Percentiles rank a stretch among this genome's conserved stretches.
These are phyloP conservation scores for Tagetes patula DNA, from an alignment of 129 eudicot genomes.

Conservation along the genomic window DNA sequence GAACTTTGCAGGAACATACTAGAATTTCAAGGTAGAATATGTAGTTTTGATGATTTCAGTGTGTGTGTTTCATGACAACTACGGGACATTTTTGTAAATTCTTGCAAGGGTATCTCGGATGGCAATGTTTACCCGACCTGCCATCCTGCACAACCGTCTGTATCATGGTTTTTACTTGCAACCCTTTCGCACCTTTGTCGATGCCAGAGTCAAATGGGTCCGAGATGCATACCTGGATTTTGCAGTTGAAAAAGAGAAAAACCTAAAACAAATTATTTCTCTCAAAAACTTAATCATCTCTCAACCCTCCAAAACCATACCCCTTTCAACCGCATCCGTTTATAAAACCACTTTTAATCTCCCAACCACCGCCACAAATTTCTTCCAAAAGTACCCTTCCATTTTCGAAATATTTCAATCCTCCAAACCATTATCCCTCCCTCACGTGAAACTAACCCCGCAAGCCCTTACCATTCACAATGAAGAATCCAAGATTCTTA, in stretches of 20 bases:
- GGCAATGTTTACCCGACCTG: slow-evolving; percentile 23
- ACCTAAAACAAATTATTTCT: slow-evolving; percentile 57
- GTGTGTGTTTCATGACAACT: not conserved
- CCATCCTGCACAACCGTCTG: slow-evolving; percentile 22
- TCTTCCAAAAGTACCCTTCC: slow-evolving; percentile 69
- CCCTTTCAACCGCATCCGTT: slow-evolving; percentile 52
- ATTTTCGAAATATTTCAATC: slow-evolving; percentile 53
- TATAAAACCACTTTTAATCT: slow-evolving; percentile 56
- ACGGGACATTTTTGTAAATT: slow-evolving; percentile 14
- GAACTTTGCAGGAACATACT: slow-evolving; percentile 19
- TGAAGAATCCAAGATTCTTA: slow-evolving; percentile 52
- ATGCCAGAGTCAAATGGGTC: slow-evolving; percentile 84
- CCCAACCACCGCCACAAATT: slow-evolving; percentile 58
- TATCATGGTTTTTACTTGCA: slow-evolving; percentile 26
- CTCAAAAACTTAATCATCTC: slow-evolving; percentile 62
- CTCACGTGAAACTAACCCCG: slow-evolving; percentile 62
- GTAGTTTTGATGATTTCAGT: not conserved
- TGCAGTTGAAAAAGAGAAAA: slow-evolving; percentile 72
- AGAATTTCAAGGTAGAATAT: not conserved
- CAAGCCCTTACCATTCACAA: slow-evolving; percentile 50
- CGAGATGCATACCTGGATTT: slow-evolving; percentile 76
- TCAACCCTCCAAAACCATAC: slow-evolving; percentile 63
- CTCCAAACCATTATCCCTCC: slow-evolving; percentile 43
- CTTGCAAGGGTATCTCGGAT: slow-evolving; percentile 10
- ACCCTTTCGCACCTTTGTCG: slow-evolving; percentile 61